A percentile compares a stretch with the other conserved stretches of the same genome.
Conservation (phyloP, 2,329 filamentous ascomycete species). For the Chrysoporthe deuterocubensis region DNA sequence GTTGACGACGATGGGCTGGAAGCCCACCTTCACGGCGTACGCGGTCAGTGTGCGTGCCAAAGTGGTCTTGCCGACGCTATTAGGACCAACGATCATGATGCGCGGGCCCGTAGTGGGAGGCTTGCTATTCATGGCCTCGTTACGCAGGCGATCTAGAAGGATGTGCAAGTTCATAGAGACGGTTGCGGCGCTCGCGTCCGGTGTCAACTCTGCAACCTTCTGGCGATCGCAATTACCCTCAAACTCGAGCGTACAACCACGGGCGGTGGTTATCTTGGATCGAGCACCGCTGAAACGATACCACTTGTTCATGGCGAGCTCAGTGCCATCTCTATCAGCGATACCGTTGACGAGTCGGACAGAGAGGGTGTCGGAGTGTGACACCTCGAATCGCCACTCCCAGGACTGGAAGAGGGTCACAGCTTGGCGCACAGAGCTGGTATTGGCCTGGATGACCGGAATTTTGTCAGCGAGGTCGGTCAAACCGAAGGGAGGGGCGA, state of each 20-base stretch:
- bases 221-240: slow-evolving; percentile 61
- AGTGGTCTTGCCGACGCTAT: slow-evolving; percentile 82
- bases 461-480: slow-evolving; percentile 25
- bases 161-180: slow-evolving; percentile 88
- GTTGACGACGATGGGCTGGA: slow-evolving; percentile 82
- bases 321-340: slow-evolving; percentile 93
- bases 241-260: slow-evolving; percentile 85
- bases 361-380: slow-evolving; percentile 48
- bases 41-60: slow-evolving; percentile 76
- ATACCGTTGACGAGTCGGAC: slow-evolving; percentile 75
- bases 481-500: background rate
- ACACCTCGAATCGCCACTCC: slow-evolving; percentile 81
- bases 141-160: slow-evolving; percentile 74
- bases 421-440: slow-evolving; percentile 47
- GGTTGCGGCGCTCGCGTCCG: slow-evolving; percentile 81
- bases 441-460: slow-evolving; percentile 37
- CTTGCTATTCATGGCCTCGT: slow-evolving; percentile 55
- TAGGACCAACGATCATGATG: slow-evolving; percentile 81
- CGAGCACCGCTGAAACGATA: slow-evolving; percentile 85
- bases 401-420: slow-evolving; percentile 63
- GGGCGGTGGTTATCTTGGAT: slow-evolving; percentile 89
- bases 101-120: slow-evolving; percentile 66
- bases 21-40: slow-evolving; percentile 75
- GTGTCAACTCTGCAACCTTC: slow-evolving; percentile 56
- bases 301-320: slow-evolving; percentile 78